These are phyloP conservation scores for Colletotrichum spinosum DNA, from an alignment of 2,329 filamentous ascomycete species.

Conservation along the genomic window DNA sequence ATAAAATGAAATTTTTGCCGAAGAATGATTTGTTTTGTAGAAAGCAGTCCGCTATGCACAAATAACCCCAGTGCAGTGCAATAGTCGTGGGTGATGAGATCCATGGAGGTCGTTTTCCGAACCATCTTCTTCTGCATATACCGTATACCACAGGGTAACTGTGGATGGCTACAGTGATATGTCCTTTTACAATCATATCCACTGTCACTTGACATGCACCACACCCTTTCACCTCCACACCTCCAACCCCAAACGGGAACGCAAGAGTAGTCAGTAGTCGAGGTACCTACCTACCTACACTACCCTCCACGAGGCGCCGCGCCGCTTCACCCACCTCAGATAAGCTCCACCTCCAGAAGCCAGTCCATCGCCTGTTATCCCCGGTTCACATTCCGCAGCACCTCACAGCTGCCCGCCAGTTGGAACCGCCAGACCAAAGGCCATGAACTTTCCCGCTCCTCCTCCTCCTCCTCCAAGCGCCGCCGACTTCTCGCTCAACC, in stretches of 20 bases:
- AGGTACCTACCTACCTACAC: conserved; percentile 12
- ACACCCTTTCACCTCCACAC: conserved; percentile 29
- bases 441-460: conserved; percentile 49
- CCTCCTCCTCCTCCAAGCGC: conserved; percentile 41
- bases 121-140: no score
- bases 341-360: conserved; percentile 34
- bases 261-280: conserved; percentile 24
- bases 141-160: no score
- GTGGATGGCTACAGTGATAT: no score
- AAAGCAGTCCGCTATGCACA: no score
- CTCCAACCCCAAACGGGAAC: conserved; percentile 34
- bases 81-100: no score
- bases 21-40: no score
- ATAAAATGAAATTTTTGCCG: no score
- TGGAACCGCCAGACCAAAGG: conserved; percentile 31
- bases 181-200: no score
- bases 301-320: conserved; percentile 14
- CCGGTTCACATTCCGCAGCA: conserved; percentile 24
- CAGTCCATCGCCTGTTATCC: conserved; percentile 20
- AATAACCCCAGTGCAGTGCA: no score
- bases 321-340: conserved; percentile 26
- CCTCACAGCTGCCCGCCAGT: conserved; percentile 36
- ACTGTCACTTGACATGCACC: background rate
- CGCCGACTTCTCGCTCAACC: conserved; percentile 44
- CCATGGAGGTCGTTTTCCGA: no score